Evolutionary conservation across 768 basidiomycete genomes (phyloP), one percentile per base, ranked within the genome.

Genomic region (Fomitopsis serialis): DNA sequence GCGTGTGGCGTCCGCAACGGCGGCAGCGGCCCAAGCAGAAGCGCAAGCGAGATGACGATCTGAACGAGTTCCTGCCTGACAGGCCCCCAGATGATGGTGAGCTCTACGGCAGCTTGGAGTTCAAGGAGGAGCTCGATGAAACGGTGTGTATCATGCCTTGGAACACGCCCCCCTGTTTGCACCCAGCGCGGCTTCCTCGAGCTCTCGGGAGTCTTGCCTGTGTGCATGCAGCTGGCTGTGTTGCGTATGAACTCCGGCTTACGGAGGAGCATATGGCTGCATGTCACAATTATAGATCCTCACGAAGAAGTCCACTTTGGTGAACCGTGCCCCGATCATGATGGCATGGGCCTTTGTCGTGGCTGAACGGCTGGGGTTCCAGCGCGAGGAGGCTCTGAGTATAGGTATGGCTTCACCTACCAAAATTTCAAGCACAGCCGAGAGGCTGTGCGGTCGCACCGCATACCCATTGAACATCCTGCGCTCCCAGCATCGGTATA

Each of bases 251-350:
- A 40, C 37, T 40, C 15, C 13, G 13, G 15, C 37, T 40, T 15
- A 17, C 6, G 37, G 37, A 15, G 37, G 13, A 19, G 37, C 37
- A 40, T 40, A 29, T 35, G 35, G 29, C 11, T 32, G 29, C 15
- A 19, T 19, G 37, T 19, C 11, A 45, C 19, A 24, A 29, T 24
- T n/a, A 21, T 54, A 92, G 89, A 66, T 74, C 8, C 74, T 97
- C 42, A 73, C 67, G 56, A 68, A 67, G 19, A 86, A 91, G 58
- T 76, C 73, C 8, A 76, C 81, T 19, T 76, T 92, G 19, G 78
- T 91, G 43, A 98, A 98, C 68, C 84, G 96, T 22, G 95, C 96
- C 1, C 96, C 96, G 0, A 76, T 98, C 43, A 90, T 98, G 89
- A 93, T 86, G 52, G 92, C 89, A 1, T 98, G 96, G 96, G 84